Evolutionary conservation across 1,139 yeast genomes (phyloP).

Genomic region (Pichia sp.): DNA sequence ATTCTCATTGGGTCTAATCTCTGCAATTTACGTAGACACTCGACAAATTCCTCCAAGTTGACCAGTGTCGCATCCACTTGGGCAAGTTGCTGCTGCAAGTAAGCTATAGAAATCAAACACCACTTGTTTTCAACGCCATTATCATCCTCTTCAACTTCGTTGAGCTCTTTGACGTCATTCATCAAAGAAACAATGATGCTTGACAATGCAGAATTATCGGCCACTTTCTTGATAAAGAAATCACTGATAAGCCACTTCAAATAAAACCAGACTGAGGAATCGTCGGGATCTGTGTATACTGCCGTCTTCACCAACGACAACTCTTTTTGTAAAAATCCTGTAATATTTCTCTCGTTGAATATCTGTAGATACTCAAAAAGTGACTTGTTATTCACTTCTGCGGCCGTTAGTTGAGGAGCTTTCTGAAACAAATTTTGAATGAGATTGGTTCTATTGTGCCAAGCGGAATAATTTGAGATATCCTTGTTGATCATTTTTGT

Average conservation of each 20-base stretch:
- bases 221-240: slow-evolving; percentile 31
- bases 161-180: slow-evolving; percentile 42
- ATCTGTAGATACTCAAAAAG: slow-evolving; percentile 21
- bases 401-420: slow-evolving; percentile 15
- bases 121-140: slow-evolving; percentile 54
- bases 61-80: slow-evolving; percentile 1
- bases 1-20: slow-evolving; percentile 64
- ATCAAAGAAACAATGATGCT: slow-evolving; percentile 26
- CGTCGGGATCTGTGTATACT: slow-evolving; percentile 87
- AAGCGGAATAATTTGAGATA: slow-evolving; percentile 90
- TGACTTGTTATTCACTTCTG: slow-evolving; percentile 4
- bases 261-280: slow-evolving; percentile 89
- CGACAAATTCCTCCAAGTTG: slow-evolving; percentile 4
- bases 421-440: slow-evolving; percentile 44
- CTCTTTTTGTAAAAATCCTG: slow-evolving; percentile 46
- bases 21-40: slow-evolving; percentile 35
- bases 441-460: slow-evolving; percentile 83
- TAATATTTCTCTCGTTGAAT: slow-evolving; percentile 16
- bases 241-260: slow-evolving; percentile 72
- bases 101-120: slow-evolving; percentile 52
- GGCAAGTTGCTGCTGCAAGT: slow-evolving; percentile 28
- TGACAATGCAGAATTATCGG: slow-evolving; percentile 7
- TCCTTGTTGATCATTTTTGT: slow-evolving; percentile 70
- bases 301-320: slow-evolving; percentile 71
- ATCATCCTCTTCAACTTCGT: slow-evolving; percentile 53